Evolutionary conservation across 2,329 filamentous ascomycete genomes (phyloP).

Genomic region (Aspergillus pseudoviridinutans): DNA sequence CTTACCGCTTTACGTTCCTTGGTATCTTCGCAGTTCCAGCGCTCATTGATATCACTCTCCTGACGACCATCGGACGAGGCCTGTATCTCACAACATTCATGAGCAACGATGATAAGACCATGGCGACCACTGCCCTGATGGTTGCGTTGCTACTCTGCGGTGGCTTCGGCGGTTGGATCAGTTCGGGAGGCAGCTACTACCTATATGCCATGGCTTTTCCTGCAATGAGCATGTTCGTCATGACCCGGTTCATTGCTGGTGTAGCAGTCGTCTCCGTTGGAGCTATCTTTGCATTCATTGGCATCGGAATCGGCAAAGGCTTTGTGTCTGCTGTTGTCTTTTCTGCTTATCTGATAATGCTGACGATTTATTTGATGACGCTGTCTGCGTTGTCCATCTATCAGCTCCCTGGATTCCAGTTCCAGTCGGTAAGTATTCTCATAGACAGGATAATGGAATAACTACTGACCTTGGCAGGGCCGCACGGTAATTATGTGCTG

Average conservation of each 20-base stretch:
- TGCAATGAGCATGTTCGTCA: conserved; percentile 53
- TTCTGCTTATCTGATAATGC: conserved; percentile 54
- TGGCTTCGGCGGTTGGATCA: conserved; percentile 61
- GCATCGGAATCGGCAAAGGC: conserved; percentile 44
- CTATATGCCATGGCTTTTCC: conserved; percentile 55
- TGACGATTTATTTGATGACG: conserved; percentile 57
- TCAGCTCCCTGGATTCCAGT: conserved; percentile 52
- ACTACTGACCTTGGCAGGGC: conserved; percentile 16
- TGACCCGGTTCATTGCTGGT: conserved; percentile 49
- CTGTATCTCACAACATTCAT: conserved; percentile 60
- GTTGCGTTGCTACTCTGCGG: conserved; percentile 57
- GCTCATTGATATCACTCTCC: conserved; percentile 56
- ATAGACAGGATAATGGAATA: background rate
- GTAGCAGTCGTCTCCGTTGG: conserved; percentile 50
- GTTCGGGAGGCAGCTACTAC: conserved; percentile 60
- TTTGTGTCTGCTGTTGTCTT: conserved; percentile 53
- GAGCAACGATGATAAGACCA: conserved; percentile 46
- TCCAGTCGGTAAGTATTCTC: conserved; percentile 43
- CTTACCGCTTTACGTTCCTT: conserved; percentile 54
- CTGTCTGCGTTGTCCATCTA: conserved; percentile 50
- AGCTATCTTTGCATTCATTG: conserved; percentile 51
- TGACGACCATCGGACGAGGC: conserved; percentile 57
- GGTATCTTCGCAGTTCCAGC: conserved; percentile 62
- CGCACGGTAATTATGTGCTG: conserved; percentile 53
- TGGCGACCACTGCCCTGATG: conserved; percentile 56